Base-by-base conservation (phyloP, 371 early-diverging fungal genomes). In the Lichtheimia ramosa region DNA sequence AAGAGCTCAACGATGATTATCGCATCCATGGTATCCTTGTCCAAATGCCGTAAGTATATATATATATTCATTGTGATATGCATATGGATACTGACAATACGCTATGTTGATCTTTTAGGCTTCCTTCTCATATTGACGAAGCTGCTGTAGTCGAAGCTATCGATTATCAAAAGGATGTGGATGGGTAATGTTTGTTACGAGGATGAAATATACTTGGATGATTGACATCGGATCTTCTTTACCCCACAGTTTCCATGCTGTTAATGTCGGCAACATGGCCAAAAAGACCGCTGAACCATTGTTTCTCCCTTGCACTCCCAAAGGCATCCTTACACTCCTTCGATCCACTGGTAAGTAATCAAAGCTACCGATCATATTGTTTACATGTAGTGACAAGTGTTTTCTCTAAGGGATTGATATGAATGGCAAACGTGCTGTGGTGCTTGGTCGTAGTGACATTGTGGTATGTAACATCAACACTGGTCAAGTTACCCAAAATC, bases 361-460 rank as follows among this genome's bases (percentile, higher is more conserved):
- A 40, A 16, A n/a, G 14, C 24, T 15, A n/a, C 0, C 6, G 3
- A 24, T 3, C n/a, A 5, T 2, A 8, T 34, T 34, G 34, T 34
- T 34, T 34, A 34, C 10, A 0, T 34, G 34, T 2, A 34, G 6
- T 34, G 34, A 25, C 6, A 18, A 48, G 21, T 34, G 10, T 34
- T 8, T 10, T 34, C 34, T 34, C 8, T 34, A 8, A 34, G 34
- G 34, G 13, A 74, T 95, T 24, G 73, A 86, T 24, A 74, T 94
- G 18, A 82, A 75, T 21, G 96, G 96, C 48, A 92, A 92, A 73
- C 66, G 70, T 15, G 96, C 95, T 5, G 95, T 94, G 5, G 96
- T 97, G 8, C 76, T 97, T 40, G 97, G 97, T 18, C 91, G 96
- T 50, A 91, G 92, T 80, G 93, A 95, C 73, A 92, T 97, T 69